phyloP scores from a whole-genome alignment of 2,329 filamentous ascomycete genomes.

The Xenosphaeropsis pyriputrescens region DNA sequence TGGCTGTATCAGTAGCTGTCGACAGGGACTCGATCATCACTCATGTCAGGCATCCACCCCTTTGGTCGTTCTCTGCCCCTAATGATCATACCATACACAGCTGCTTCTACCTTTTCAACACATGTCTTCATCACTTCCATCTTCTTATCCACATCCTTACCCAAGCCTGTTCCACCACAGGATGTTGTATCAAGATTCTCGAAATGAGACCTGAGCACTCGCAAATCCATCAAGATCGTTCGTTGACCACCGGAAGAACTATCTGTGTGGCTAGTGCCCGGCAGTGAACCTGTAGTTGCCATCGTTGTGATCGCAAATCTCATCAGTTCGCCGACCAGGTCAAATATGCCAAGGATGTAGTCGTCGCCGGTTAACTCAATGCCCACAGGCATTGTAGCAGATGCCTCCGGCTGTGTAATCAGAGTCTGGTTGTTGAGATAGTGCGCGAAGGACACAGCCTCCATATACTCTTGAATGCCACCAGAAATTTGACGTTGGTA shows the following conservation, averaged over 20 bases:
- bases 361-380: constrained; percentile 65
- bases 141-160: constrained; percentile 60
- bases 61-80: constrained; percentile 78
- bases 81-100: constrained; percentile 78
- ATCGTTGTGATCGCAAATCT: constrained; percentile 83
- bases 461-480: constrained; percentile 87
- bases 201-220: constrained; percentile 60
- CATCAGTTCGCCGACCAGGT: constrained; percentile 94
- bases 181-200: constrained; percentile 50
- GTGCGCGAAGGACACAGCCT: constrained; percentile 73
- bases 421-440: constrained; percentile 70
- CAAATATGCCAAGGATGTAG: constrained; percentile 82
- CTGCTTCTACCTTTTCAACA: constrained; percentile 85
- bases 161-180: constrained; percentile 34
- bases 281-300: constrained; percentile 43
- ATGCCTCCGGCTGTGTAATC: constrained; percentile 50
- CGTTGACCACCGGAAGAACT: constrained; percentile 20
- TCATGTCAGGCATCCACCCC: constrained; percentile 77
- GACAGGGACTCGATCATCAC: constrained; percentile 12
- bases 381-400: constrained; percentile 27
- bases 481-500: constrained; percentile 64
- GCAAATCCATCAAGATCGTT: constrained; percentile 67
- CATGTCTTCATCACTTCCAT: constrained; percentile 74
- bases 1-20: constrained; percentile 11
- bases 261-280: constrained; percentile 16